Evolutionary conservation across 768 basidiomycete genomes (phyloP).

Genomic region (Lentinus brumalis): DNA sequence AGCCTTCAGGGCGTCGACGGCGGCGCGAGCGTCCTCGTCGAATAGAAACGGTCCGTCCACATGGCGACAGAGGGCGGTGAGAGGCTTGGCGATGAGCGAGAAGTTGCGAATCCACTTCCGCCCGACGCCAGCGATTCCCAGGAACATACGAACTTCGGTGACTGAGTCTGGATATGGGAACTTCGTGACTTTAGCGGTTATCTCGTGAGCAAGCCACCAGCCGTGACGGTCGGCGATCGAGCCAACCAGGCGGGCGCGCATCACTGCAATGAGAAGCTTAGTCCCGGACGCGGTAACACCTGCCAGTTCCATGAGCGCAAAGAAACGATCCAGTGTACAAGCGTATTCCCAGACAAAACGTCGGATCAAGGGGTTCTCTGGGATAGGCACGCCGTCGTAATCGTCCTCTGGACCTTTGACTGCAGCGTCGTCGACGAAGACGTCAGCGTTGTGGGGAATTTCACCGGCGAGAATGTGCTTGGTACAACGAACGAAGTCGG

Average conservation of each 20-base stretch:
- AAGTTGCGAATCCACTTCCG: neutral
- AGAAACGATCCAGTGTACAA: slow-evolving; percentile 24
- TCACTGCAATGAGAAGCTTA: slow-evolving; percentile 29
- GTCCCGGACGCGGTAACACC: slow-evolving; percentile 38
- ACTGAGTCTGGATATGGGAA: neutral
- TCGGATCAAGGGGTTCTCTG: slow-evolving; percentile 27
- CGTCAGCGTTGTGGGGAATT: neutral
- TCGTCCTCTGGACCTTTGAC: slow-evolving; percentile 19
- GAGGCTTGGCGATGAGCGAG: neutral
- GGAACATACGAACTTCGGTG: neutral
- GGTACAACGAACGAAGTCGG: neutral
- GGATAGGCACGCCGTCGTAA: slow-evolving; percentile 14
- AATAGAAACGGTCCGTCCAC: neutral
- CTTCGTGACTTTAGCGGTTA: slow-evolving; percentile 31
- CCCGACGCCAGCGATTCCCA: neutral
- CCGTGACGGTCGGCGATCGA: slow-evolving; percentile 33
- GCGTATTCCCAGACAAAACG: slow-evolving; percentile 33
- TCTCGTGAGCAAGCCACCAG: slow-evolving; percentile 28
- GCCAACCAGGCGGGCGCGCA: slow-evolving; percentile 32
- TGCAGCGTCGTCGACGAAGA: slow-evolving; percentile 29
- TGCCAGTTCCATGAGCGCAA: slow-evolving; percentile 26
- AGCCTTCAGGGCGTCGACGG: neutral
- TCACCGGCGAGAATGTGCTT: neutral
- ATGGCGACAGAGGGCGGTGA: neutral
- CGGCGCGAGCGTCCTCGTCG: neutral